Conservation (phyloP, 1,139 yeast species). For the Suhomyces chickasaworum region DNA sequence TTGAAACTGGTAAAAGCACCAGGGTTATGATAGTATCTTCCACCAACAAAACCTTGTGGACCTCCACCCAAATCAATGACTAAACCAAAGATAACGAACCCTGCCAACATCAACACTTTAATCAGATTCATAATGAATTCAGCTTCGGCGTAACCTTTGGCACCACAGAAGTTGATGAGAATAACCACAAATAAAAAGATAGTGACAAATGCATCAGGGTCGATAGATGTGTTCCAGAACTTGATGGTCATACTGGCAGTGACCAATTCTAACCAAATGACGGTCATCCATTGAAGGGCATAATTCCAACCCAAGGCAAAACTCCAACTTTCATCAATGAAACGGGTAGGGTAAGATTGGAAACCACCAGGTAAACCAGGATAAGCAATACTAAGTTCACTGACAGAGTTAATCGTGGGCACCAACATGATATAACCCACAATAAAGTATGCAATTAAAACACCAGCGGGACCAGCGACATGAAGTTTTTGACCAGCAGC, state of each 20-base stretch:
- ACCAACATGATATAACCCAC: slow-evolving; percentile 39
- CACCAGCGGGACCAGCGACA: slow-evolving; percentile 38
- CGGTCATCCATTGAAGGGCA: slow-evolving; percentile 38
- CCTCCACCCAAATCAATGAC: slow-evolving; percentile 33
- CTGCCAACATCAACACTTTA: slow-evolving; percentile 25
- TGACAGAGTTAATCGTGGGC: slow-evolving; percentile 39
- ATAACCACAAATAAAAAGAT: slow-evolving; percentile 30
- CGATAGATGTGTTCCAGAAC: slow-evolving; percentile 31
- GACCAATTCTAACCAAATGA: slow-evolving; percentile 40
- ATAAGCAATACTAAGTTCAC: slow-evolving; percentile 39
- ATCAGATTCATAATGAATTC: slow-evolving; percentile 30
- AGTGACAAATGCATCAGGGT: slow-evolving; percentile 34
- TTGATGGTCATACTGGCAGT: slow-evolving; percentile 40
- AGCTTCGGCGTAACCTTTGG: slow-evolving; percentile 35
- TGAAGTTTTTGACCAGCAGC: slow-evolving; percentile 38
- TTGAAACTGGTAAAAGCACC: slow-evolving; percentile 38
- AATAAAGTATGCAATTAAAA: slow-evolving; percentile 36
- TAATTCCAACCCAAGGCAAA: slow-evolving; percentile 44
- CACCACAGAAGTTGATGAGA: slow-evolving; percentile 30
- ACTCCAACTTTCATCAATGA: slow-evolving; percentile 37
- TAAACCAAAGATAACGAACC: slow-evolving; percentile 34
- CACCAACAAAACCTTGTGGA: slow-evolving; percentile 30
- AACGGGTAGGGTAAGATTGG: slow-evolving; percentile 36
- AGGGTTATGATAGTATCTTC: slow-evolving; percentile 32
- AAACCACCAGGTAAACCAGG: slow-evolving; percentile 37